Percentiles rank a stretch among this genome's conserved stretches.
Evolutionary conservation across 73 alveolate genomes (phyloP).

Genomic region (Stentor coeruleus): DNA sequence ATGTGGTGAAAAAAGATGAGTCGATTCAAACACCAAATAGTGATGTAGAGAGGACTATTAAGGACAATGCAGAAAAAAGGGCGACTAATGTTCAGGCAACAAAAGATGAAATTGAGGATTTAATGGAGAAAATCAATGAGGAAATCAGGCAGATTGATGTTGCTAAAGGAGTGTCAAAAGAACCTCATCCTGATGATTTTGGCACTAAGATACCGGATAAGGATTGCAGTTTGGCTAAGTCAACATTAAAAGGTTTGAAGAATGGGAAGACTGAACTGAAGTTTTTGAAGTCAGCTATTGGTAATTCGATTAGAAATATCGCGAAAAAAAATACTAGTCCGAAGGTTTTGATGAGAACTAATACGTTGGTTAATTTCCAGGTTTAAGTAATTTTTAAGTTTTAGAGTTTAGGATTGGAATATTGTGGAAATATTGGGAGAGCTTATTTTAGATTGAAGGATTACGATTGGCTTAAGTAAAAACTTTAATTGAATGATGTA

Average conservation of each 20-base stretch:
- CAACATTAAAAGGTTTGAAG: not conserved
- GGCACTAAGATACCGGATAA: not conserved
- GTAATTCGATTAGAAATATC: not conserved
- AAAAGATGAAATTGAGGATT: not conserved
- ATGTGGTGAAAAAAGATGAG: not conserved
- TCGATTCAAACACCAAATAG: not conserved
- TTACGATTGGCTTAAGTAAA: too few species aligned
- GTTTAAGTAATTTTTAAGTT: too few species aligned
- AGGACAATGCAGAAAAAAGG: not conserved
- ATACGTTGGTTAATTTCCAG: not conserved
- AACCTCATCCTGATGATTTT: not conserved
- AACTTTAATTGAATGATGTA: too few species aligned
- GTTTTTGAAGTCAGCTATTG: not conserved
- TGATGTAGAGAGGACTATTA: not conserved
- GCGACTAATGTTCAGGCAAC: not conserved
- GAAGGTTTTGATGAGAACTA: not conserved
- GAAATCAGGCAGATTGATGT: constrained; percentile 4
- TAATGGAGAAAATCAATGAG: constrained; percentile 3
- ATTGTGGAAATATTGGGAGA: too few species aligned
- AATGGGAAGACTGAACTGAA: not conserved
- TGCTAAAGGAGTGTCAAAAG: constrained; percentile 9
- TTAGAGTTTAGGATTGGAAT: too few species aligned
- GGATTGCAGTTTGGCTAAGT: not conserved
- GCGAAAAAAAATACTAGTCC: not conserved
- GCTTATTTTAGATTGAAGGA: too few species aligned